phyloP scores from a whole-genome alignment of 495 filamentous ascomycete genomes.

The Xylaria cubensis region DNA sequence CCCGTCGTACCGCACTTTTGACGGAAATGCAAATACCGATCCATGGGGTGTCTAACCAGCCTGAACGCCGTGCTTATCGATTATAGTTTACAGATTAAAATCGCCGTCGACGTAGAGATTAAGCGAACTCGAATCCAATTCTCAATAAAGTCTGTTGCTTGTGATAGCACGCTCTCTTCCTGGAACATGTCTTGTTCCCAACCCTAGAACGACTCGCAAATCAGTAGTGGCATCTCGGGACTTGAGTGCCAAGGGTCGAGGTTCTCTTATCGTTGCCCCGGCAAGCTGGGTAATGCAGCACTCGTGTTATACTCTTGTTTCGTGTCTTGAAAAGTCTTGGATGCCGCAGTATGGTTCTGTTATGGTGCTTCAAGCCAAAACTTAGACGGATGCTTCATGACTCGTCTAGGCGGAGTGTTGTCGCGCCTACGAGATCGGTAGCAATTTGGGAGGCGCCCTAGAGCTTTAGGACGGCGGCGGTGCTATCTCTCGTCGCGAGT shows the following conservation, averaged over 20 bases:
- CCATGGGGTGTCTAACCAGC: slow-evolving; percentile 3
- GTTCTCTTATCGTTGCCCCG: background rate
- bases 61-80: slow-evolving; percentile 35
- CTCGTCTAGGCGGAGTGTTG: background rate
- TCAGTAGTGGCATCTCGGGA: background rate
- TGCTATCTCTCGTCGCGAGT: background rate
- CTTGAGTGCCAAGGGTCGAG: background rate
- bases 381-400: background rate
- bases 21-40: background rate
- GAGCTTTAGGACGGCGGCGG: background rate
- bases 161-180: background rate
- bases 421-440: background rate
- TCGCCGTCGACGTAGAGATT: background rate
- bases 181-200: background rate
- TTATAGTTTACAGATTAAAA: slow-evolving; percentile 38
- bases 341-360: background rate
- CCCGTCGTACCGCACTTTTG: background rate
- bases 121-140: background rate
- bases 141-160: background rate
- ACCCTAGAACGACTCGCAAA: background rate
- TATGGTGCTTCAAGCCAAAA: background rate
- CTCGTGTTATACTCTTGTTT: background rate
- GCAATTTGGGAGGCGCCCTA: background rate
- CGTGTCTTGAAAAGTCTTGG: background rate
- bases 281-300: background rate